Percentiles rank a stretch among this genome's conserved stretches.
Conservation (phyloP, 192 early-diverging fungal species). For the Bifiguratus adelaidae region DNA sequence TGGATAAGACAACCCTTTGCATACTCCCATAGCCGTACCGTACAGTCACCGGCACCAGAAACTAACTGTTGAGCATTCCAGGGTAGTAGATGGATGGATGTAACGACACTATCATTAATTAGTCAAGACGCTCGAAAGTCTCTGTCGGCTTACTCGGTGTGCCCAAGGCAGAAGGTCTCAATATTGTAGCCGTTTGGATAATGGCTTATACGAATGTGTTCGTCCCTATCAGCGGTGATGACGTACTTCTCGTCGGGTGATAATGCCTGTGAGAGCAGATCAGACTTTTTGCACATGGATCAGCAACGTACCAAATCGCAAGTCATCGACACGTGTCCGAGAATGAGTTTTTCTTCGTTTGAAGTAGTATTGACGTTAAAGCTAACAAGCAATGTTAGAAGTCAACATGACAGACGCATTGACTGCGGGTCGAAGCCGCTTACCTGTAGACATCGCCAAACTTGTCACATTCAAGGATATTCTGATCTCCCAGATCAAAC, state of each 20-base stretch:
- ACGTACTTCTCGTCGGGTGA: constrained; percentile 53
- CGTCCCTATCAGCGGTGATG: constrained; percentile 93
- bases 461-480: constrained; percentile 80
- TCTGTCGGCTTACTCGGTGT: constrained; percentile 55
- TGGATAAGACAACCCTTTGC: constrained; percentile 52
- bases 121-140: neutral
- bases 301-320: constrained; percentile 60
- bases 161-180: constrained; percentile 81
- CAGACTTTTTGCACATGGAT: neutral
- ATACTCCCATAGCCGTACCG: constrained; percentile 68
- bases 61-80: constrained; percentile 46
- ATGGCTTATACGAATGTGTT: constrained; percentile 89
- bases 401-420: neutral
- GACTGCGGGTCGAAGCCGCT: neutral
- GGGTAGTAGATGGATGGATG: constrained; percentile 45
- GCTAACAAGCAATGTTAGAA: neutral
- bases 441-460: constrained; percentile 92
- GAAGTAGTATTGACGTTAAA: neutral
- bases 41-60: constrained; percentile 80
- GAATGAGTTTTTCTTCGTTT: constrained; percentile 21
- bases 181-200: constrained; percentile 90
- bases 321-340: constrained; percentile 95
- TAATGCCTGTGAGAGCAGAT: constrained; percentile 33
- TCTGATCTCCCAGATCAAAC: constrained; percentile 50
- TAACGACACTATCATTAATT: constrained; percentile 50